phyloP scores from a whole-genome alignment of 1,139 yeast genomes.

The Candida labiduridarum region DNA sequence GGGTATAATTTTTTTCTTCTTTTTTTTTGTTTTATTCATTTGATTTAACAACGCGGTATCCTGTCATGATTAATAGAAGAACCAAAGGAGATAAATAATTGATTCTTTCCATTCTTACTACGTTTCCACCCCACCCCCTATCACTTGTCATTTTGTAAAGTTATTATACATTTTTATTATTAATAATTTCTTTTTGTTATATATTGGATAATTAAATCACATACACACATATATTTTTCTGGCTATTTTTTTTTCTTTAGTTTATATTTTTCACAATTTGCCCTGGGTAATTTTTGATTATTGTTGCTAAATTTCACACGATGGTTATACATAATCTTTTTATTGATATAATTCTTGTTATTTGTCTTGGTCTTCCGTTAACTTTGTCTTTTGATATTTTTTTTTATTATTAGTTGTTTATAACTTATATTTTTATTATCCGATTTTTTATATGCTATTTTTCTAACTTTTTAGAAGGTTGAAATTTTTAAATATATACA shows the following conservation, averaged over 20 bases:
- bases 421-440: not conserved
- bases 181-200: not conserved
- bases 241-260: not conserved
- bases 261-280: not conserved
- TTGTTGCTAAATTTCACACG: too few relatives aligned
- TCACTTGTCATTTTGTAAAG: not conserved
- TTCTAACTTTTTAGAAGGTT: not conserved
- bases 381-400: not conserved
- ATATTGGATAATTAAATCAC: not conserved
- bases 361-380: not conserved
- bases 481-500: not conserved
- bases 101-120: not conserved
- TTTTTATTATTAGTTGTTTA: not conserved
- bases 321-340: not conserved
- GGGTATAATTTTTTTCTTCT: not conserved
- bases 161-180: not conserved
- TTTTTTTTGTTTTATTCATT: not conserved
- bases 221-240: not conserved
- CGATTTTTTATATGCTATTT: too few relatives aligned
- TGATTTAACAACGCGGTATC: not conserved
- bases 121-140: not conserved
- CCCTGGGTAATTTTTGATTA: not conserved
- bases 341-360: not conserved
- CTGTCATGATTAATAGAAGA: not conserved
- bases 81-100: not conserved